Base-by-base conservation (phyloP, 2,329 filamentous ascomycete genomes). In the Neofusicoccum umdonicola region DNA sequence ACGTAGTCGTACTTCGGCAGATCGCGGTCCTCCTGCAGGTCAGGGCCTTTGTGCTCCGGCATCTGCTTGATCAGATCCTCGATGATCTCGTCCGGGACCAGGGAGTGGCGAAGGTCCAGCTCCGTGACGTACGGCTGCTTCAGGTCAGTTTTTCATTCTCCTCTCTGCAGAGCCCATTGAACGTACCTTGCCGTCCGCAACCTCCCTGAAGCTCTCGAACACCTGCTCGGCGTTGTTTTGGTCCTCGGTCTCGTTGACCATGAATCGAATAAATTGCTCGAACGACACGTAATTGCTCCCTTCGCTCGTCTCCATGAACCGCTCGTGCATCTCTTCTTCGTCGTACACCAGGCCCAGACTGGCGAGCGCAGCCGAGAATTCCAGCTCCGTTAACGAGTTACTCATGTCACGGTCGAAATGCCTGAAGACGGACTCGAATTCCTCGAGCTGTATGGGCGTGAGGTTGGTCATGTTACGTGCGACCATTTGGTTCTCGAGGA, bases 151-250 rank as follows among this genome's bases (percentile, higher is more conserved):
- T 19, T 47, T 27, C 27, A 17, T 52, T 9, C 13, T 31, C 42
- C 44, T 34, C 37, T 12, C 34, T 19, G 15, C 37, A 31, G 12
- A 15, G 3, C 52, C 19, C 3, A 15, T 44, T 54, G 12, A 7
- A 52, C 82, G 70, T 76, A 86, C 84, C 81, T 99, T 99, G 69
- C 95, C 95, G 80, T 99, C 95, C 17, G 95, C 95, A 51, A 99
- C 95, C 79, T 99, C 95, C 65, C 89, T 88, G 86, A 99, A 99
- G 68, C 91, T 96, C 80, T 99, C 94, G 82, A 95, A 98, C 4
- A 99, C 95, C 78, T 99, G 95, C 79, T 98, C 95, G 12, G 95
- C 95, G 3, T 93, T 97, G 77, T 99, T 97, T 80, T 99, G 95
- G 75, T 99, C 95, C 79, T 99, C 95, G 12, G 95, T 99, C 57